Evolutionary conservation across 345 rosid genomes (phyloP).

Genomic region (Gossypium turneri): DNA sequence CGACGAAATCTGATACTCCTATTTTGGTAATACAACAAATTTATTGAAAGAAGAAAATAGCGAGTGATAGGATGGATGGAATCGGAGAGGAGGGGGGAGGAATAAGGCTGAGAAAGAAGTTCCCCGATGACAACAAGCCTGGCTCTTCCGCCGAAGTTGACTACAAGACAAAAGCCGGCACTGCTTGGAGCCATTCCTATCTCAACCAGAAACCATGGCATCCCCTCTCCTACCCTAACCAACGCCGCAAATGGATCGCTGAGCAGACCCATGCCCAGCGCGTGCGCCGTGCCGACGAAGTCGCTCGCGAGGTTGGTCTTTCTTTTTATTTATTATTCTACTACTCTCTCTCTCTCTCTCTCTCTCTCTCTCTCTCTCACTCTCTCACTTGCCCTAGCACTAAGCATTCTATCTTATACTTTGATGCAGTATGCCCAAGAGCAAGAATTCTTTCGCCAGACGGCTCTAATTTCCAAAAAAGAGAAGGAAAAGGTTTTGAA

Average conservation of each 20-base stretch:
- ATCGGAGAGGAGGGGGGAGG: constrained; percentile 72
- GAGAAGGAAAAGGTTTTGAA: constrained; percentile 86
- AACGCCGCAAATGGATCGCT: constrained; percentile 99
- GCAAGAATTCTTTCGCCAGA: constrained; percentile 94
- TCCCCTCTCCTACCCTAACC: constrained; percentile 97
- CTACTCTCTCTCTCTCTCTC: neutral
- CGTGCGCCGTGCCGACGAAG: constrained; percentile 68
- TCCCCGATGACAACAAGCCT: constrained; percentile 43
- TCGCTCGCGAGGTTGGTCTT: constrained; percentile 70
- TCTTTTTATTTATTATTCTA: neutral
- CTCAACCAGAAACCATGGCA: constrained; percentile 99
- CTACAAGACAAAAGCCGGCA: constrained; percentile 85
- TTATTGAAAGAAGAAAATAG: neutral
- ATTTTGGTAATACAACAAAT: neutral
- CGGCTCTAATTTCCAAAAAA: constrained; percentile 84
- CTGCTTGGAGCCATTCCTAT: constrained; percentile 97
- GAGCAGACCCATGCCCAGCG: constrained; percentile 84
- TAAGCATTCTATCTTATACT: neutral
- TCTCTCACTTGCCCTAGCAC: neutral
- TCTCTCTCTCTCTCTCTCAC: neutral
- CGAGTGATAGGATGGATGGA: constrained; percentile 3
- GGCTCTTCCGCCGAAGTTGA: constrained; percentile 63
- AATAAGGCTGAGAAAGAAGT: constrained; percentile 71
- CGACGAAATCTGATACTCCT: neutral
- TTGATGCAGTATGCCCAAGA: constrained; percentile 78